Evolutionary conservation across 2,329 filamentous ascomycete genomes (phyloP), one percentile per base, ranked within the genome.

Genomic region (Fusarium sp.): DNA sequence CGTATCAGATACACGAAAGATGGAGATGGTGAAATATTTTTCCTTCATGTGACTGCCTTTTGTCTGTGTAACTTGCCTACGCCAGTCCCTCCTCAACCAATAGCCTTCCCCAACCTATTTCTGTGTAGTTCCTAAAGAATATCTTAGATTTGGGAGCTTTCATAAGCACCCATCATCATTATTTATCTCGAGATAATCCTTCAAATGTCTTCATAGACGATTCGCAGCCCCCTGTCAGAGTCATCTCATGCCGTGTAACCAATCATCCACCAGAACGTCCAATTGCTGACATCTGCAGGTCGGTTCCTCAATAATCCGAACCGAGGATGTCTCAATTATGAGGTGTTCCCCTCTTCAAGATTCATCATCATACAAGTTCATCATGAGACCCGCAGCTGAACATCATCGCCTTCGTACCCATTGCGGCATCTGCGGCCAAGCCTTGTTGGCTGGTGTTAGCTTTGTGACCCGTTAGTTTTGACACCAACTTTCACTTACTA

Each of bases 251-350:
- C 6, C 3, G 14, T 12, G 6, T 18, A 23, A 11, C 48, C 32
- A 49, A 55, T 54, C 42, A 61, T 17, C 7, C 9, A 30, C 3
- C 13, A 12, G 20, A 17, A 14, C 56, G 20, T n/a, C 20, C 8
- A 8, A 30, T 37, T 54, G 63, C 64, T 67, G 63, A 62, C 63
- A 42, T 20, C 10, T 50, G 37, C 5, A 13, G 6, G 7, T 18
- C 55, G 64, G 56, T 32, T 46, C 10, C 42, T 50, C 26, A 33
- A 67, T 67, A 26, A 67, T 67, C 64, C 63, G 63, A 7, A 37
- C 64, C 56, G 63, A 56, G 48, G 46, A 41, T 17, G 23, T 26
- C 17, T 23, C 20, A 44, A 37, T 30, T 17, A 6, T 17, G 11
- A 42, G 26, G 5, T 14, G 20, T 50, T 40, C 55, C 55, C 63